Base-by-base conservation (phyloP, 2,329 filamentous ascomycete species). In the Fusarium agapanthi region DNA sequence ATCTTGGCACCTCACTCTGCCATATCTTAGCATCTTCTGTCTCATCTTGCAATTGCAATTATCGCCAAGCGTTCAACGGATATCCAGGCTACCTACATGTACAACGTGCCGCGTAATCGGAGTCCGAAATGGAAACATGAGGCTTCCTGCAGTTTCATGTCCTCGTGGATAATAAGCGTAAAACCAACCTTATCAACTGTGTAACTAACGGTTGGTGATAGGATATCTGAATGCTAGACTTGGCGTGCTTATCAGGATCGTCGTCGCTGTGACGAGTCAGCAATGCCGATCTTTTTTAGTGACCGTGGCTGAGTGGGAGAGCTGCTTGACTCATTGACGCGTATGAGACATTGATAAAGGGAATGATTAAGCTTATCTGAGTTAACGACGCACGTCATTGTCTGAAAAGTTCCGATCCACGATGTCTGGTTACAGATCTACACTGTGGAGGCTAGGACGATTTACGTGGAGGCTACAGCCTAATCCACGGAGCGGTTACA, bases 121-220 rank as follows among this genome's bases (percentile, higher is more conserved):
- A 53, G n/a, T 57, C 62, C 57, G 59, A 63, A 35, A 22, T 28
- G 67, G 47, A 61, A 71, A 56, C 28, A 43, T 44, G 41, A 72
- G 71, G 71, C 68, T 73, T 54, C 48, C 51, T 68, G 71, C 73
- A 74, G 72, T 51, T 56, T 45, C 13, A 38, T 54, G 26, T 28
- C 45, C 20, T 18, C 34, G 37, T 44, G 34, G 35, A 13, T 30
- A 43, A 58, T 72, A 73, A 76, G 62, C 47, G 57, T 75, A 76
- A 71, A 72, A 51, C 59, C 56, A 77, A 76, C 61, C 73, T 77
- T 76, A 73, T 74, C 72, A 60, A 64, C 45, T 58, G 61, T 67
- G 40, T 67, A 63, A 63, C 66, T n/a, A 67, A 71, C 58, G 40
- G 62, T 22, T 22, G 15, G 30, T 53, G 24, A 28, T 32, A 20